Conservation (phyloP, 2,329 filamentous ascomycete species). For the Claviceps humidiphila region DNA sequence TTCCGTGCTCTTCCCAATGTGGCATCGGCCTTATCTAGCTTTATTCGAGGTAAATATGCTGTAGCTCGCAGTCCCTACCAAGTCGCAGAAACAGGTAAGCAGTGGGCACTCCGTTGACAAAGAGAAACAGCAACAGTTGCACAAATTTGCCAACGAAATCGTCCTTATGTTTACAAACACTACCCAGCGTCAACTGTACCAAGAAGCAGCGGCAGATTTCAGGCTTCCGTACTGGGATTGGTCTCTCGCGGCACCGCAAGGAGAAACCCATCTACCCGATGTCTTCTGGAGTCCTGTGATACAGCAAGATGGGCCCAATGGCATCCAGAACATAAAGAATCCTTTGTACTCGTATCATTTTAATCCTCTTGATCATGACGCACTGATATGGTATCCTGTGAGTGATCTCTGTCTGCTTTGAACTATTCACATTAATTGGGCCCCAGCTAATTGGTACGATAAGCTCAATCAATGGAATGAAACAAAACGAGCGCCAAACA, state of each 20-base stretch:
- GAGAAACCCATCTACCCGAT: slow-evolving; percentile 32
- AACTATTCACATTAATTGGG: background rate
- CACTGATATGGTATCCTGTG: slow-evolving; percentile 48
- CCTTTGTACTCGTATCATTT: slow-evolving; percentile 50
- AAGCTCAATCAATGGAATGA: slow-evolving; percentile 46
- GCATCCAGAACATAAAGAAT: slow-evolving; percentile 42
- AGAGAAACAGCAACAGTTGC: slow-evolving; percentile 22
- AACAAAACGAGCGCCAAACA: slow-evolving; percentile 43
- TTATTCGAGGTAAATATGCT: slow-evolving; percentile 36
- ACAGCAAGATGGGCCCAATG: slow-evolving; percentile 41
- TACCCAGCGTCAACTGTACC: slow-evolving; percentile 34
- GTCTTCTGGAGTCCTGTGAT: slow-evolving; percentile 35
- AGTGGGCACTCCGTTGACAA: slow-evolving; percentile 7
- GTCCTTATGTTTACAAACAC: slow-evolving; percentile 34
- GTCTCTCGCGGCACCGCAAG: slow-evolving; percentile 34
- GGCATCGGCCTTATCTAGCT: slow-evolving; percentile 71
- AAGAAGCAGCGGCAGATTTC: slow-evolving; percentile 35
- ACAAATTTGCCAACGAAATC: slow-evolving; percentile 26
- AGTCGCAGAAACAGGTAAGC: background rate
- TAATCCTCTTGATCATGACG: slow-evolving; percentile 42
- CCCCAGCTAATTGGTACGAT: background rate
- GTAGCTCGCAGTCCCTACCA: background rate
- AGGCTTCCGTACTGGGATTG: slow-evolving; percentile 49
- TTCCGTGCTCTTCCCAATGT: slow-evolving; percentile 62
- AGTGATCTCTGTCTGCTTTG: slow-evolving; percentile 14